Evolutionary conservation across 176 grass and related monocot species (phyloP).

Genomic region (Oryza australiensis): DNA sequence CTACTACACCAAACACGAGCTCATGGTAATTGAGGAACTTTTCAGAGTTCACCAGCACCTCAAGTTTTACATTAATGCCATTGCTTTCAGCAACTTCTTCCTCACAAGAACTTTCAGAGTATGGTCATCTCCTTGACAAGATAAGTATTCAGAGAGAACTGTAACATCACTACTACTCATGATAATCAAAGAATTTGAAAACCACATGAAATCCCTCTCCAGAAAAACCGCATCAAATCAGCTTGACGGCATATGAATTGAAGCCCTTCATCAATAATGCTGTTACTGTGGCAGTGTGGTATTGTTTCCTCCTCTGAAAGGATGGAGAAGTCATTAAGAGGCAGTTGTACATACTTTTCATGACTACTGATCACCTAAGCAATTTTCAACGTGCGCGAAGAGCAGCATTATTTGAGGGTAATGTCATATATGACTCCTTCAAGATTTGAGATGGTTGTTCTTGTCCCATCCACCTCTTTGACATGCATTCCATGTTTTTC

Average conservation of each 20-base stretch:
- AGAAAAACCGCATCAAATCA: background rate
- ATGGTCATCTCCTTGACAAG: slow-evolving; percentile 40
- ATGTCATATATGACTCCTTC: slow-evolving; percentile 90
- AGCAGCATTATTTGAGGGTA: slow-evolving; percentile 46
- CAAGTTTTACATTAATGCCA: slow-evolving; percentile 29
- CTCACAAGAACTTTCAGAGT: slow-evolving; percentile 30
- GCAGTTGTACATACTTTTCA: background rate
- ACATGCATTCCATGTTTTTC: slow-evolving; percentile 61
- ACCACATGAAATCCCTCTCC: background rate
- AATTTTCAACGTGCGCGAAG: background rate
- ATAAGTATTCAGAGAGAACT: slow-evolving; percentile 22
- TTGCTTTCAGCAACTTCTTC: slow-evolving; percentile 37
- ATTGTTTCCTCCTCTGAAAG: background rate
- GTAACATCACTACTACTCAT: background rate
- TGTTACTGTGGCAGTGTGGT: background rate
- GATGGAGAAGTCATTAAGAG: background rate
- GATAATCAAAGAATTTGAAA: background rate
- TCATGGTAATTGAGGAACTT: slow-evolving; percentile 32
- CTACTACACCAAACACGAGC: slow-evolving; percentile 38
- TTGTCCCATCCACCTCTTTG: slow-evolving; percentile 70
- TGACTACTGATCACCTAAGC: slow-evolving; percentile 15
- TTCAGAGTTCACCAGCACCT: slow-evolving; percentile 10
- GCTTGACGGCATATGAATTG: background rate
- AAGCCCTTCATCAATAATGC: slow-evolving; percentile 16
- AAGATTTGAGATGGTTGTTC: slow-evolving; percentile 59